A percentile compares a stretch with the other conserved stretches of the same genome.
These are phyloP conservation scores for Leishmania martiniquensis DNA, from an alignment of 208 protist genomes.

Conservation along the genomic window DNA sequence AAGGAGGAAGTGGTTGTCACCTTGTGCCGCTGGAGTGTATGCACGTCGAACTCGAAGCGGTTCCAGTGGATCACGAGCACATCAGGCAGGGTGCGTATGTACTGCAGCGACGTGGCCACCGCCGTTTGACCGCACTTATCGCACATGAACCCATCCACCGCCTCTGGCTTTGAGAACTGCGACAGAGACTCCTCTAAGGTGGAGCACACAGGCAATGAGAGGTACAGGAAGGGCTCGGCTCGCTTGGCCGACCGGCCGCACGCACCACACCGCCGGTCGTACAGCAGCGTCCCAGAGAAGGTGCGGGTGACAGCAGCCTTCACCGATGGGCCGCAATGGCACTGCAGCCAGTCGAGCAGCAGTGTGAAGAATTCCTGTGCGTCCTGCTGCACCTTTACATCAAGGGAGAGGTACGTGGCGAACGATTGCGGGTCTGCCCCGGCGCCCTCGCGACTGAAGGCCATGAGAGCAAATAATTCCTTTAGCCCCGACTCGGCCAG, in stretches of 20 bases:
- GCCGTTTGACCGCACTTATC: constrained; percentile 58
- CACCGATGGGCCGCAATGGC: constrained; percentile 46
- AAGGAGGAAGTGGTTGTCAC: constrained; percentile 52
- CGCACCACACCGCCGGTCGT: constrained; percentile 67
- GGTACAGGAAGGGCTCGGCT: constrained; percentile 70
- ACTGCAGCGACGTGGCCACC: constrained; percentile 73
- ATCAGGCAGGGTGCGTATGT: constrained; percentile 75
- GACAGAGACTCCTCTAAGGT: constrained; percentile 67
- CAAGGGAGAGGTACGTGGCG: constrained; percentile 65
- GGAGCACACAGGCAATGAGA: constrained; percentile 65
- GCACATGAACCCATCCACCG: constrained; percentile 76
- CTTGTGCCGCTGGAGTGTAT: constrained; percentile 73
- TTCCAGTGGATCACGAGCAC: constrained; percentile 80
- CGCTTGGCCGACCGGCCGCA: constrained; percentile 63
- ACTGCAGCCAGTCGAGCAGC: constrained; percentile 75
- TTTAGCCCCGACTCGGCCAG: constrained; percentile 53
- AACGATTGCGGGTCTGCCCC: constrained; percentile 65
- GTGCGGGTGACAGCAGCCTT: constrained; percentile 41
- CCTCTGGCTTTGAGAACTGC: constrained; percentile 60
- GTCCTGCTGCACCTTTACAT: constrained; percentile 77
- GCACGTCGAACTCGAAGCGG: constrained; percentile 75
- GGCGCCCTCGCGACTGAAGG: constrained; percentile 49
- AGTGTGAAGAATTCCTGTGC: constrained; percentile 83
- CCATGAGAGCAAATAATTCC: constrained; percentile 81
- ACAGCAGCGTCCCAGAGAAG: constrained; percentile 72